phyloP scores from a whole-genome alignment of 2,329 filamentous ascomycete genomes.

The Paraphaeosphaeria minitans region DNA sequence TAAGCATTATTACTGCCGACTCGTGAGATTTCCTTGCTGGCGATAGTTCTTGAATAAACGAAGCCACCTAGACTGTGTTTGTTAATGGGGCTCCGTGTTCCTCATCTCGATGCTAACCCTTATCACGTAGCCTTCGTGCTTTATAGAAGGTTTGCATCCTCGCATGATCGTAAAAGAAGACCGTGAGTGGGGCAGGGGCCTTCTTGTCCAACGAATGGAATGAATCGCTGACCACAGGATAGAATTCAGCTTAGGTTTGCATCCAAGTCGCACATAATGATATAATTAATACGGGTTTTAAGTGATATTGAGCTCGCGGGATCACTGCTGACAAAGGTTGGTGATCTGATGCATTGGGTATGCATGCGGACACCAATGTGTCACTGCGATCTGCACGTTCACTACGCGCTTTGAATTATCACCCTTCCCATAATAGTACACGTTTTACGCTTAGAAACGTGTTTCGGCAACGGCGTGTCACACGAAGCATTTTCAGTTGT shows the following conservation, averaged over 20 bases:
- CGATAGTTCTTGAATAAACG: neutral
- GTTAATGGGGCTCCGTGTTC: neutral
- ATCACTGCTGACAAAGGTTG: neutral
- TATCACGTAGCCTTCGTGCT: neutral
- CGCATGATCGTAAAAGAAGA: constrained; percentile 5
- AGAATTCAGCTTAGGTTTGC: neutral
- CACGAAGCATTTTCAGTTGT: too few species aligned
- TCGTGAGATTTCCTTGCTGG: neutral
- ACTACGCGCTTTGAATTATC: too few species aligned
- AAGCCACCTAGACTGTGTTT: constrained; percentile 2
- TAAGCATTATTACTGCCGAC: neutral
- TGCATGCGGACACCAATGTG: too few species aligned
- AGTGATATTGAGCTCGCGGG: constrained; percentile 4
- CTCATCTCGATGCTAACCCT: neutral
- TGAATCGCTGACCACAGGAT: neutral
- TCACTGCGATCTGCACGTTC: too few species aligned
- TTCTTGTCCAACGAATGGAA: neutral
- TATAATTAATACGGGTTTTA: constrained; percentile 5
- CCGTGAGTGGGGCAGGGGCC: neutral
- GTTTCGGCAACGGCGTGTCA: too few species aligned
- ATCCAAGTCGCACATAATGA: neutral
- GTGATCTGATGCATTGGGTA: too few species aligned
- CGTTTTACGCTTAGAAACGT: too few species aligned
- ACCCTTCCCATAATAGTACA: too few species aligned
- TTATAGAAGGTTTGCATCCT: neutral